A percentile compares a stretch with the other conserved stretches of the same genome.
Conservation (phyloP, 495 filamentous ascomycete genomes). For the Podospora tetraspora region DNA sequence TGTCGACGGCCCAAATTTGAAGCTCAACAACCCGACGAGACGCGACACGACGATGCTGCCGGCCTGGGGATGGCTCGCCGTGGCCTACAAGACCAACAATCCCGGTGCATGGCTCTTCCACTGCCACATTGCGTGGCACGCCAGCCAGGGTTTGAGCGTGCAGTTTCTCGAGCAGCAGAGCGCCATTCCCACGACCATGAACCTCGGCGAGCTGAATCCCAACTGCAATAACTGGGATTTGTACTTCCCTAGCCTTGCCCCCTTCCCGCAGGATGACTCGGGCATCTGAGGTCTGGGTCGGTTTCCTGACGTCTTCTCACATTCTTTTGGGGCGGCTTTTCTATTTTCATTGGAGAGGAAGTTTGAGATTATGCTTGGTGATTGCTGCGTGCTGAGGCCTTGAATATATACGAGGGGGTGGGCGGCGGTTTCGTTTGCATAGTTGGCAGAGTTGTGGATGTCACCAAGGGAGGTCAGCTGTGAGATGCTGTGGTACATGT, state of each 20-base stretch:
- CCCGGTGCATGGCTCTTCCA: conserved; percentile 45
- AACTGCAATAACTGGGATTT: conserved; percentile 25
- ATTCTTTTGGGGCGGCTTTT: neutral
- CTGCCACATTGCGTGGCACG: conserved; percentile 48
- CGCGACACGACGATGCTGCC: conserved; percentile 58
- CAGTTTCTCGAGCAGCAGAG: conserved; percentile 40
- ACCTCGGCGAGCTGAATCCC: conserved; percentile 17
- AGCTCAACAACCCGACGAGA: conserved; percentile 45
- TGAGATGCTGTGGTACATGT: neutral
- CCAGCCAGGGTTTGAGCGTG: conserved; percentile 39
- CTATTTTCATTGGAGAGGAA: neutral
- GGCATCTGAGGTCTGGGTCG: conserved; percentile 14
- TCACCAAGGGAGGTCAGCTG: too few relatives aligned
- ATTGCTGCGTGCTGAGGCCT: neutral
- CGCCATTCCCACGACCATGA: conserved; percentile 21
- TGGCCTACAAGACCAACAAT: conserved; percentile 53
- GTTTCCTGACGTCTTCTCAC: neutral
- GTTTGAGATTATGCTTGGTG: conserved; percentile 3
- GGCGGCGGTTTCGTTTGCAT: neutral
- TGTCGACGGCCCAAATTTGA: conserved; percentile 25
- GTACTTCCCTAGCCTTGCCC: conserved; percentile 22
- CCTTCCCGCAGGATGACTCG: conserved; percentile 24
- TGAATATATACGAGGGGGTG: neutral
- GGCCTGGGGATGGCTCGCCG: conserved; percentile 40
- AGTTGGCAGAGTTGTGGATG: too few relatives aligned